A percentile compares a stretch with the other conserved stretches of the same genome.
Conservation (phyloP, 768 basidiomycete genomes). For the Lentinula raphanica region DNA sequence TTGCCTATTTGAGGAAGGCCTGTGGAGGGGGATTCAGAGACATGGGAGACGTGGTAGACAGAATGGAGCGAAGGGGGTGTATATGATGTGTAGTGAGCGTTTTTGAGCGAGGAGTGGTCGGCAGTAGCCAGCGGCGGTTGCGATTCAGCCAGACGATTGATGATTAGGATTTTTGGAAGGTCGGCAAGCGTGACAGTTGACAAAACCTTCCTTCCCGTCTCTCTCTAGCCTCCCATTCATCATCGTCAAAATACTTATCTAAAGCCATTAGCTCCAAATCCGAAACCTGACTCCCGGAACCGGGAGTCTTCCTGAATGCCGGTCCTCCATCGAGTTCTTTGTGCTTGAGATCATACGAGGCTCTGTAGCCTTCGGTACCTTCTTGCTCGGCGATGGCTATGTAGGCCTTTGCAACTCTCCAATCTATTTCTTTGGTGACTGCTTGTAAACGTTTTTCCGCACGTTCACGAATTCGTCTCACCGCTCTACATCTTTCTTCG, state of each 20-base stretch:
- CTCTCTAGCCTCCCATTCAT: constrained; percentile 52
- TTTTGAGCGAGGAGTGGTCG: no score
- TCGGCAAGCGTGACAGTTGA: background rate
- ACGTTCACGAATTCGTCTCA: constrained; percentile 42
- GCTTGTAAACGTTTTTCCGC: constrained; percentile 59
- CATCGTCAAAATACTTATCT: constrained; percentile 58
- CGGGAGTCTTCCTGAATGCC: constrained; percentile 8
- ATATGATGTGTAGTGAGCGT: no score
- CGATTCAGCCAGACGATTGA: no score
- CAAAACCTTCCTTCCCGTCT: background rate
- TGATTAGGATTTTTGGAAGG: background rate
- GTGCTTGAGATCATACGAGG: constrained; percentile 22
- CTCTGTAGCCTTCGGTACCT: constrained; percentile 19
- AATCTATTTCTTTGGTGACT: constrained; percentile 66
- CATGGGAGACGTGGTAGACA: no score
- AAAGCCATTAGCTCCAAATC: constrained; percentile 48
- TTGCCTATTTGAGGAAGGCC: no score
- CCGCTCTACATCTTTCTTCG: constrained; percentile 33
- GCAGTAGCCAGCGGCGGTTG: no score
- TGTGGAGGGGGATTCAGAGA: no score
- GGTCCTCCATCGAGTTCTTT: constrained; percentile 22
- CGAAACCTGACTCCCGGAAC: constrained; percentile 10
- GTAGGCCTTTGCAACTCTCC: constrained; percentile 63
- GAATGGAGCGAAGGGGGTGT: no score
- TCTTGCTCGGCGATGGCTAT: constrained; percentile 57